Base-by-base conservation (phyloP, 805 yeast species). In the Spathaspora hagerdaliae region DNA sequence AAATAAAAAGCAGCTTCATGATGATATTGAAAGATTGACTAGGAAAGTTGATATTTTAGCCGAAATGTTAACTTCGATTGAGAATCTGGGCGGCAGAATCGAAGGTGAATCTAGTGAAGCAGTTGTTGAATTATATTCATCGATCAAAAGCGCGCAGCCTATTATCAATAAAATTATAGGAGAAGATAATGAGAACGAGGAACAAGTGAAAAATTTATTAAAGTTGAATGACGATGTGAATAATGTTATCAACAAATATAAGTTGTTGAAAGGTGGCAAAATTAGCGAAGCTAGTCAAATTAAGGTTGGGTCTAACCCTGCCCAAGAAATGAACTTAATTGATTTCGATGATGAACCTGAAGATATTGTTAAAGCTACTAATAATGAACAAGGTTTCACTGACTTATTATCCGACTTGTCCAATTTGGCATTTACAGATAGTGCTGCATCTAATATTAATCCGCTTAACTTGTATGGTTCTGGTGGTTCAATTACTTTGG, bases 41-140 rank as follows among this genome's bases (percentile, higher is more conserved):
- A 78, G 96, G 46, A 94, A 94, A 67, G 87, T 89, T 11, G 96
- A 87, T 52, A 73, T 94, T 38, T 79, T 94, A 50, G 83, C 84
- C 45, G 97, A 92, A 55, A 91, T 94, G 97, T 71, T 92, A 49
- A 66, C 70, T 53, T 68, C 77, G 38, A 65, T 82, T 10, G 60
- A 64, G 46, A 59, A 73, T 32, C 68, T 70, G 29, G 61, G 71
- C 5, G 60, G 71, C 4, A 52, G 57, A 51, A 66, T 58, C 52
- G 71, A 57, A 36, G 13, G 27, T 19, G 78, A 73, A 41, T 58
- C 69, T 9, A 31, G 77, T 60, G 98, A 92, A 54, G 91, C 96
- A 3, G 63, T 87, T 14, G 72, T 75, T 40, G 98, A 94, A 56
- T 74, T 94, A 46, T 87, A 82, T 56, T 75, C 82, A 38, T 75